Base-by-base conservation (phyloP, 768 basidiomycete genomes). In the Suillus hirtellus region DNA sequence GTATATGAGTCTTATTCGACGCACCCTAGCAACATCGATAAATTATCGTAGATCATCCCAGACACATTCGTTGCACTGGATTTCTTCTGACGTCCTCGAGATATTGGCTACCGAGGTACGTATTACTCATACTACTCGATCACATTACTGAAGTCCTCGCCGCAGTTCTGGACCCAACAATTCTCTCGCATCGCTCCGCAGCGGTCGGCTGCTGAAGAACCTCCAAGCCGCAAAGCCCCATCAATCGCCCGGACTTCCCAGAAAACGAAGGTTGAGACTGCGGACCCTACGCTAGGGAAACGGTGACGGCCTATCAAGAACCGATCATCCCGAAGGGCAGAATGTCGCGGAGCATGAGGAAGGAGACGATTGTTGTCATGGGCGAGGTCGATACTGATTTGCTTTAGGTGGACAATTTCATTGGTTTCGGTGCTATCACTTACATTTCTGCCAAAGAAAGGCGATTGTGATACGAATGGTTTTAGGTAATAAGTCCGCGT, bases 1-100 rank as follows among this genome's bases (percentile, higher is more conserved):
- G 96, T 99, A 11, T 96, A 99, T 72, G 97, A 99, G 72, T 99
- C 96, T 1, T 99, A 97, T 77, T 99, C 96, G 96, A 98, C 96
- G 4, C 96, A 99, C 72, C 90, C 97, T 0, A 85, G 79, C 50
- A 85, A 82, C 67, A 89, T 98, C 61, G 93, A 96, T 76, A 77
- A 86, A 58, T 96, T 98, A 94, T 91, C 93, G 0, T 81, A 80
- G 53, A 82, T 91, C 68, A 96, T 98, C 69, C 90, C 96, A 34
- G 90, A 95, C 49, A 93, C 92, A 1, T 99, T 99, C 75, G 90
- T 98, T 63, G 86, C 89, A 0, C 82, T 98, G 17, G 96, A 14
- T 98, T 75, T 90, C 89, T 15, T 90, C 90, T 10, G 89, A 96
- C 72, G 86, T 99, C 12, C 84, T 98, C 6, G 77, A 77, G 27